Evolutionary conservation across 495 filamentous ascomycete species (phyloP).

Genomic region (Polyplosphaeria fusca): DNA sequence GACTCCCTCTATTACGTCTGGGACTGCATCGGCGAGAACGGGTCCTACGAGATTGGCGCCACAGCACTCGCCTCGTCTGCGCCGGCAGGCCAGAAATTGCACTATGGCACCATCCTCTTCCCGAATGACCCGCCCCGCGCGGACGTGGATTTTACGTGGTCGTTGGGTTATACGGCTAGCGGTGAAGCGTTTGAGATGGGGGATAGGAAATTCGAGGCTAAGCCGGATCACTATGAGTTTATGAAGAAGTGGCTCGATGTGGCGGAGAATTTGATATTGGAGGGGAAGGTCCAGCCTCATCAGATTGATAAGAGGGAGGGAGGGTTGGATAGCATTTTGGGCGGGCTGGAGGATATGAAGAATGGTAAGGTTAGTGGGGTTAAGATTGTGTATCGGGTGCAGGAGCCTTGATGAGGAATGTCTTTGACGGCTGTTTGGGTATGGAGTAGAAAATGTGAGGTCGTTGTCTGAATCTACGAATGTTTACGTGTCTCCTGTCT

Average conservation of each 20-base stretch:
- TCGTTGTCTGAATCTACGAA: no score
- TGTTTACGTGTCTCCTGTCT: no score
- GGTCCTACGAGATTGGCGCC: constrained; percentile 33
- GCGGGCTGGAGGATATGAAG: constrained; percentile 52
- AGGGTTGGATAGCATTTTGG: constrained; percentile 52
- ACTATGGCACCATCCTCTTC: constrained; percentile 25
- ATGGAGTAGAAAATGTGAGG: neutral
- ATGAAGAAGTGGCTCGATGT: constrained; percentile 41
- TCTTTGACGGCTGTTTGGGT: neutral
- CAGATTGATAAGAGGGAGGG: constrained; percentile 44
- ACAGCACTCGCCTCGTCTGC: constrained; percentile 2
- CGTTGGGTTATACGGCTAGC: constrained; percentile 35
- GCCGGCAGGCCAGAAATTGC: constrained; percentile 5
- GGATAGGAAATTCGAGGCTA: constrained; percentile 22
- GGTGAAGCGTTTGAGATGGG: constrained; percentile 34
- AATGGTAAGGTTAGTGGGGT: constrained; percentile 54
- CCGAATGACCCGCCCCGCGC: constrained; percentile 15
- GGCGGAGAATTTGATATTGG: constrained; percentile 46
- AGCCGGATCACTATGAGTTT: constrained; percentile 42
- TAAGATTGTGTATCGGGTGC: constrained; percentile 52
- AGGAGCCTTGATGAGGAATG: constrained; percentile 2
- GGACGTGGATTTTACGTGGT: constrained; percentile 33
- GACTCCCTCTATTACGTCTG: constrained; percentile 37
- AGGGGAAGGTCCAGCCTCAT: constrained; percentile 51
- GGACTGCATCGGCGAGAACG: constrained; percentile 37